A percentile compares a stretch with the other conserved stretches of the same genome.
These are phyloP conservation scores for Annona cherimola DNA, from an alignment of 164 flowering plant genomes.

Conservation along the genomic window DNA sequence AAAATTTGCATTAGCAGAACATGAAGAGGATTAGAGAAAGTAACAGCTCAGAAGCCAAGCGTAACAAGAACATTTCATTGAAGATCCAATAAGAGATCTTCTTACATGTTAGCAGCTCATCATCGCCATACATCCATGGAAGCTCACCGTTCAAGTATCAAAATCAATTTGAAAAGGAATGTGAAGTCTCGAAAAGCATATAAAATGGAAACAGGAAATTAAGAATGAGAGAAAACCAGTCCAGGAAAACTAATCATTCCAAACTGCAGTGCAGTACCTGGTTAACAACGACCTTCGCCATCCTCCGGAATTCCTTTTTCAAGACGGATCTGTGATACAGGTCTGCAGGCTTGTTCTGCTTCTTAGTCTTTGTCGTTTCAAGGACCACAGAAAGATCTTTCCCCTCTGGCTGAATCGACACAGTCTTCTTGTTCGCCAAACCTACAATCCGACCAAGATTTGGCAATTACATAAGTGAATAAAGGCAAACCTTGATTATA, in stretches of 20 bases:
- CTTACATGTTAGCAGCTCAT: not conserved
- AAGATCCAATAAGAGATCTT: not conserved
- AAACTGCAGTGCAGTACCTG: slow-evolving; percentile 33
- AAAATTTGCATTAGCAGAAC: too few relatives aligned
- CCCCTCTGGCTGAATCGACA: slow-evolving; percentile 51
- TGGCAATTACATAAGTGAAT: too few relatives aligned
- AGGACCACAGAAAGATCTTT: slow-evolving; percentile 56
- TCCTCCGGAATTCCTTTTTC: slow-evolving; percentile 72
- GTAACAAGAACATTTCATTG: slow-evolving; percentile 25
- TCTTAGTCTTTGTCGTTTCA: slow-evolving; percentile 75
- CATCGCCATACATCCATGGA: not conserved
- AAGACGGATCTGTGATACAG: slow-evolving; percentile 56
- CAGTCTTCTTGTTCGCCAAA: slow-evolving; percentile 67
- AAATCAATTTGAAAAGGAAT: too few relatives aligned
- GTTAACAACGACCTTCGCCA: slow-evolving; percentile 72
- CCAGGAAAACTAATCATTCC: too few relatives aligned
- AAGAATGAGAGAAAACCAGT: too few relatives aligned
- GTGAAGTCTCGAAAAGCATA: too few relatives aligned
- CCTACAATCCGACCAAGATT: slow-evolving; percentile 22
- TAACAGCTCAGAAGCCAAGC: slow-evolving; percentile 54
- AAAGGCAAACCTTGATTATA: too few relatives aligned
- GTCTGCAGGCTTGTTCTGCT: slow-evolving; percentile 61
- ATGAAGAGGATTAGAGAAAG: too few relatives aligned
- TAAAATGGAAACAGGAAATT: too few relatives aligned
- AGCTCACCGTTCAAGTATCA: too few relatives aligned